Evolutionary conservation across 352 stramenopile species (phyloP), one percentile per base, ranked within the genome.

Genomic region (Pythium brassicae): DNA sequence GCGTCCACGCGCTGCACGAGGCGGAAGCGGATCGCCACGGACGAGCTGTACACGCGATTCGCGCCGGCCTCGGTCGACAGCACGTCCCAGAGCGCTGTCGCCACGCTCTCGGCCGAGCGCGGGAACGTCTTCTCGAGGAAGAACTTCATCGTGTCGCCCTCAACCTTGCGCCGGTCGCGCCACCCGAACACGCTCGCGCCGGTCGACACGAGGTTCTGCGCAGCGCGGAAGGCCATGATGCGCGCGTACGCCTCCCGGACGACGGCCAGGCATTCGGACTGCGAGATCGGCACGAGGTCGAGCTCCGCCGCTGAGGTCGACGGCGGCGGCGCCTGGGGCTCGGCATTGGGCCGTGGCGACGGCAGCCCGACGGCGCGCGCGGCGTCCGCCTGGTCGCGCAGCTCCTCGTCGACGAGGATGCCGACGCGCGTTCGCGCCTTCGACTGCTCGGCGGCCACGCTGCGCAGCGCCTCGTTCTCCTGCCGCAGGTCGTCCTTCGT

Each of bases 1-100:
- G 72, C 70, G 29, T 86, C 69, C 43, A 87, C 72, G 27, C 62
- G 65, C 55, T 87, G 78, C 19, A 87, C 68, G 14, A 77, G 59
- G 40, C 81, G 68, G 53, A 87, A 87, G 9, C 63, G 60, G 53
- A 78, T 78, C 4, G 62, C 59, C 4, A 86, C 54, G 14, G 72
- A 68, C n/a, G 78, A 84, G 14, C 66, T 72, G 60, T 89, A 89
- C 50, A 89, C 73, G 12, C 72, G 74, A 47, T 85, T 85, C 35
- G 81, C 66, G 27, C 70, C 76, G 2, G 63, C 50, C 45, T 82
- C 72, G 0, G 72, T 81, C 0, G 78, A 89, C 50, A 87, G 63
- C 12, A 89, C 67, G n/a, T 61, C 57, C 78, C 78, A 89, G 63
- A 85, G 77, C 5, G 62, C 67, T 19, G 57, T 68, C 17, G 74